Evolutionary conservation across 1,284 basidiomycete species (phyloP), one percentile per base, ranked within the genome.

Genomic region (Exobasidium cylindrosporum): DNA sequence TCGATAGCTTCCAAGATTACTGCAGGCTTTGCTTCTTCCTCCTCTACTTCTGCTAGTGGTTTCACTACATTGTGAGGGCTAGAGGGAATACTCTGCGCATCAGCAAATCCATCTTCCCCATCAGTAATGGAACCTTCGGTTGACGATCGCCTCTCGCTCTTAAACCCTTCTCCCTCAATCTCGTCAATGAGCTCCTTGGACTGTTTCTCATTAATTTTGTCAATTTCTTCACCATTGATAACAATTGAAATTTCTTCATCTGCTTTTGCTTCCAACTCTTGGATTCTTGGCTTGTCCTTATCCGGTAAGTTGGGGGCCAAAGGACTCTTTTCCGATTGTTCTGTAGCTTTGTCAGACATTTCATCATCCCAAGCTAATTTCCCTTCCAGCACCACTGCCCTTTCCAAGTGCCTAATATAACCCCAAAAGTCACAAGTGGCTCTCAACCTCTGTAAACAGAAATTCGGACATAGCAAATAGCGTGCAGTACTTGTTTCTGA

Each of bases 361-460:
- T 43, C 7, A 35, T 69, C 65, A 28, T 78, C 74, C 40, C 69
- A 65, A 46, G 67, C 65, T 32, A 66, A 57, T 49, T 77, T 78
- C 57, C 77, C 77, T 54, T 79, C 77, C 4, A 79, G 54, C 2
- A 79, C 75, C 14, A 79, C 65, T 10, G 72, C 68, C 3, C 77
- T 68, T 59, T 79, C 77, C n/a, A 79, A 59, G 28, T 69, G 67
- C 4, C 77, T 68, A 7, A 79, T 52, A 32, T 73, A 78, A 46
- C 72, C 70, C 77, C 77, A 79, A 53, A 73, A 77, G 26, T 69
- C 73, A 58, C 76, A 79, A 3, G 66, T 73, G 1, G 72, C 70
- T 14, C 76, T 65, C 17, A 79, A 58, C 6, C 77, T 70, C 30
- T 63, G 57, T 23, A 79, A 64, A 58, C 76, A 78, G 58, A 78